Conservation (phyloP, 345 rosid species). For the Aurinia saxatilis region DNA sequence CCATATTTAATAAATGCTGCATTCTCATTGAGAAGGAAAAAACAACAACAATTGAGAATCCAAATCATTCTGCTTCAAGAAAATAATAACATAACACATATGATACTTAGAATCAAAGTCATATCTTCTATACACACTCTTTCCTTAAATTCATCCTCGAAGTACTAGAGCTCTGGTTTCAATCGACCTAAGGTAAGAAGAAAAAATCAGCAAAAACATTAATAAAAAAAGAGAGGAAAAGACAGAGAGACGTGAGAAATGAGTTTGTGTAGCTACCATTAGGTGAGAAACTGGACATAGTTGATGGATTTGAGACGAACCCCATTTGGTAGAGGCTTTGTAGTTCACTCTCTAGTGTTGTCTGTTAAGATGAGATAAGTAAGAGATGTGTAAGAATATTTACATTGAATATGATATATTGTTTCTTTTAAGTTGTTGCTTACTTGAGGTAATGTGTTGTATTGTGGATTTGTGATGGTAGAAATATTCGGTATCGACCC, state of each 20-base stretch:
- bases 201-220: background rate
- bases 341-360: slow-evolving; percentile 54
- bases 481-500: slow-evolving; percentile 44
- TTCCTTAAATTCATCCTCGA: slow-evolving; percentile 7
- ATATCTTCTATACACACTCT: slow-evolving; percentile 28
- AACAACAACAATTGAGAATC: slow-evolving; percentile 22
- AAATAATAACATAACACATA: slow-evolving; percentile 18
- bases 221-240: too few species aligned
- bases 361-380: slow-evolving; percentile 27
- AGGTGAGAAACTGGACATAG: slow-evolving; percentile 47
- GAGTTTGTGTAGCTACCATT: slow-evolving; percentile 33
- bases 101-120: slow-evolving; percentile 16
- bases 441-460: slow-evolving; percentile 59
- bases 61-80: slow-evolving; percentile 14
- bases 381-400: background rate
- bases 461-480: slow-evolving; percentile 44
- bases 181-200: slow-evolving; percentile 33
- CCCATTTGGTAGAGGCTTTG: slow-evolving; percentile 78
- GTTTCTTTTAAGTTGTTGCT: background rate
- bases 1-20: slow-evolving; percentile 13
- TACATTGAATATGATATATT: background rate
- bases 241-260: background rate
- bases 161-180: slow-evolving; percentile 59
- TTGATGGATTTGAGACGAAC: slow-evolving; percentile 49
- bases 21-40: slow-evolving; percentile 11